A percentile compares a stretch with the other conserved stretches of the same genome.
Evolutionary conservation across 164 flowering plant genomes (phyloP).

Genomic region (Taxillus chinensis): DNA sequence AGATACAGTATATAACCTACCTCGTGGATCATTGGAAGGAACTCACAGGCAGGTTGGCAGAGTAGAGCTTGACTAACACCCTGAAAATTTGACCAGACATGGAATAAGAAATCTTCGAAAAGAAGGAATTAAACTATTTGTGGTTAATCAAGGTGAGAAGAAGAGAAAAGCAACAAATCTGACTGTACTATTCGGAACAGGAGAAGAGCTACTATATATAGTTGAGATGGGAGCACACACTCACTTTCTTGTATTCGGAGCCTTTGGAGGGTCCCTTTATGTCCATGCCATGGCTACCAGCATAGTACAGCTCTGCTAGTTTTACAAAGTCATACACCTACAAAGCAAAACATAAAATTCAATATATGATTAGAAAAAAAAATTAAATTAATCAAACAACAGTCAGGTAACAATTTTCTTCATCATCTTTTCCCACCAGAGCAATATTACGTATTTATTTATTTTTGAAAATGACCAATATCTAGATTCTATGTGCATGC

Average conservation of each 20-base stretch:
- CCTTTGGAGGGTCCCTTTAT: conserved; percentile 54
- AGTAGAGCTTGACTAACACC: conserved; percentile 28
- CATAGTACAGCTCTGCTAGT: conserved; percentile 58
- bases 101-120: neutral
- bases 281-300: conserved; percentile 75
- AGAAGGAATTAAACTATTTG: neutral
- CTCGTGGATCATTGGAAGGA: conserved; percentile 64
- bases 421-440: neutral
- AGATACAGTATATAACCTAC: conserved; percentile 11
- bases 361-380: neutral
- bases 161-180: no score
- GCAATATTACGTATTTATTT: neutral
- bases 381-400: neutral
- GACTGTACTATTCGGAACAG: no score
- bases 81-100: neutral
- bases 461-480: neutral
- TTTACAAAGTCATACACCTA: conserved; percentile 39
- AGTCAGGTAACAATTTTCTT: no score
- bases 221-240: conserved; percentile 4
- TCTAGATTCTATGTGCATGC: no score
- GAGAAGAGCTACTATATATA: neutral
- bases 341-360: neutral
- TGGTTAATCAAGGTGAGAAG: no score
- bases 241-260: conserved; percentile 32
- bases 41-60: conserved; percentile 59